These are phyloP conservation scores for Esteya vermicola DNA, from an alignment of 2,329 filamentous ascomycete genomes.

Conservation along the genomic window DNA sequence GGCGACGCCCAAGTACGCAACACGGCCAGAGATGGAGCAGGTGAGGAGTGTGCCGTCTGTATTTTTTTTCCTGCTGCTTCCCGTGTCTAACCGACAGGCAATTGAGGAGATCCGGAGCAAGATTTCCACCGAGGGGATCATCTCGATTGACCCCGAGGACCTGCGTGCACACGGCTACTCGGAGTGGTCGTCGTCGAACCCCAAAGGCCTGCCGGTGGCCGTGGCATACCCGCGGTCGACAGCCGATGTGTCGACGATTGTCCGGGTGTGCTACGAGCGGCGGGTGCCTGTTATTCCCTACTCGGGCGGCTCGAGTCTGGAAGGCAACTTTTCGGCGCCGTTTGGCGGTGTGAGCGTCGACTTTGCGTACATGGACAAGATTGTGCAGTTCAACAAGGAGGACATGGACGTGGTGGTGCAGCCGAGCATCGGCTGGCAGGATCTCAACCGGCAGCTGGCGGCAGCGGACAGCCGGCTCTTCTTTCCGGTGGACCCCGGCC, in stretches of 20 bases:
- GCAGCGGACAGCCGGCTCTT: constrained; percentile 57
- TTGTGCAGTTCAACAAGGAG: constrained; percentile 64
- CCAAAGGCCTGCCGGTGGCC: constrained; percentile 45
- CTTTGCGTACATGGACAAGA: constrained; percentile 75
- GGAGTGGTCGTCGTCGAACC: constrained; percentile 50
- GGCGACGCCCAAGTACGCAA: constrained; percentile 22
- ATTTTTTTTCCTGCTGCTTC: background rate
- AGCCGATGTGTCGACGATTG: constrained; percentile 43
- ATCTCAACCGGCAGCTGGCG: constrained; percentile 57
- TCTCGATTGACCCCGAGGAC: constrained; percentile 49
- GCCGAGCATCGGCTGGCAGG: constrained; percentile 84
- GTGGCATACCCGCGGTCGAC: constrained; percentile 50
- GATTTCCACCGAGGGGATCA: constrained; percentile 31
- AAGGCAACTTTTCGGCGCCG: constrained; percentile 81
- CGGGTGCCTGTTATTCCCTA: constrained; percentile 76
- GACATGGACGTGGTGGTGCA: constrained; percentile 93
- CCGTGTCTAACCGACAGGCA: background rate
- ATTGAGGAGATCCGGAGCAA: background rate
- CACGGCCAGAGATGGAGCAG: constrained; percentile 26
- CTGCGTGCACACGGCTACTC: constrained; percentile 50
- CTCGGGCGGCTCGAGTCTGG: constrained; percentile 73
- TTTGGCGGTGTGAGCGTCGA: constrained; percentile 82
- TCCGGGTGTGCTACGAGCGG: constrained; percentile 61
- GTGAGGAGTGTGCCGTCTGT: constrained; percentile 14
- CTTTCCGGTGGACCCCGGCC: constrained; percentile 75